phyloP scores from a whole-genome alignment of 768 basidiomycete genomes.

The Cystobasidium onofrii region DNA sequence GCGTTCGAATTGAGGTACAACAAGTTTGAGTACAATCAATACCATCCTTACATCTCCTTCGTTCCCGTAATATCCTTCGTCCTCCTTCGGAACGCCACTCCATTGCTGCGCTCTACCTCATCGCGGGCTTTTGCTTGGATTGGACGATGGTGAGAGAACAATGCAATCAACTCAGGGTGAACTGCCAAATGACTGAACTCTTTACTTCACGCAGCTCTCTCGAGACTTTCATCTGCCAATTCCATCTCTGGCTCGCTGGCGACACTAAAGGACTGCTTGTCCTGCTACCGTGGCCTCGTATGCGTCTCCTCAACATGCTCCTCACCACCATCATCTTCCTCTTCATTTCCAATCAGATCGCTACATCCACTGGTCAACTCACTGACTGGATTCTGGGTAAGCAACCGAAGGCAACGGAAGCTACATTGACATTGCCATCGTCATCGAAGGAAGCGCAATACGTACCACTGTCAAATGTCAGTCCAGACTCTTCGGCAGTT shows the following conservation, averaged over 20 bases:
- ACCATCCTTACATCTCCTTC: slow-evolving; percentile 73
- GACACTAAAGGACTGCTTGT: slow-evolving; percentile 57
- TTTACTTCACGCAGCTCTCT: slow-evolving; percentile 50
- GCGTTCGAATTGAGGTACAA: slow-evolving; percentile 69
- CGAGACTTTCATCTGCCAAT: slow-evolving; percentile 68
- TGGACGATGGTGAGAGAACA: slow-evolving; percentile 55
- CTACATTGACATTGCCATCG: neutral
- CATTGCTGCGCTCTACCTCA: slow-evolving; percentile 60
- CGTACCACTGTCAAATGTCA: neutral
- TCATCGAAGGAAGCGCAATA: neutral
- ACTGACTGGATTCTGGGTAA: slow-evolving; percentile 52
- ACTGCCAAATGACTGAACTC: neutral
- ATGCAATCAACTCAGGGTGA: neutral
- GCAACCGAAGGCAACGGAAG: slow-evolving; percentile 38
- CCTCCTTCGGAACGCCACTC: slow-evolving; percentile 65
- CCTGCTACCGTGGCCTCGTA: slow-evolving; percentile 40
- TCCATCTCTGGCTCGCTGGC: slow-evolving; percentile 64
- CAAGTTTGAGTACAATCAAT: slow-evolving; percentile 78
- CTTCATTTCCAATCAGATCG: slow-evolving; percentile 67
- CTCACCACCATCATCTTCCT: slow-evolving; percentile 70
- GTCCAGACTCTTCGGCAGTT: neutral
- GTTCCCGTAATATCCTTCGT: slow-evolving; percentile 71
- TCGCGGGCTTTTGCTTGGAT: slow-evolving; percentile 68
- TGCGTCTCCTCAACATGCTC: slow-evolving; percentile 67
- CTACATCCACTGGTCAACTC: slow-evolving; percentile 62